Percentiles rank a stretch among this genome's conserved stretches.
These are phyloP conservation scores for Aphanomyces invadans DNA, from an alignment of 352 stramenopile genomes.

Conservation along the genomic window DNA sequence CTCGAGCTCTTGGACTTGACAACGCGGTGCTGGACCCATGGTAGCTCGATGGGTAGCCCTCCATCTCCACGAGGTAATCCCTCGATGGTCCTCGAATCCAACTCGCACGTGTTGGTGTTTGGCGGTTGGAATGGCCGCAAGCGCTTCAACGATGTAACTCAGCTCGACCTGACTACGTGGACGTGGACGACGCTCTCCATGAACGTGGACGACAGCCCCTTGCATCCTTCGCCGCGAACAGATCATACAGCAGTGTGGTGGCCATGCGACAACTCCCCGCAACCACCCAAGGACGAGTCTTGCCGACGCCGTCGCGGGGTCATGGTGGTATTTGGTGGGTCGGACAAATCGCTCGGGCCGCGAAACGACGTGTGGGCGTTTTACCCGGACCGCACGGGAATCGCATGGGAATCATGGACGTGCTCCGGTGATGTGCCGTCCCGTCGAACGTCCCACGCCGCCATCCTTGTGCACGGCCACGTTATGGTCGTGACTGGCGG, in stretches of 20 bases:
- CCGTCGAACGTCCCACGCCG: constrained; percentile 61
- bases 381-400: constrained; percentile 25
- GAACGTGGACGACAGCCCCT: background rate
- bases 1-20: constrained; percentile 89
- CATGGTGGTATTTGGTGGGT: constrained; percentile 53
- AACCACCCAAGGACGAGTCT: background rate
- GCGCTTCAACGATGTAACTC: constrained; percentile 92
- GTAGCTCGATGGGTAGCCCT: constrained; percentile 68
- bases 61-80: constrained; percentile 91
- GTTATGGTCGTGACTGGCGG: constrained; percentile 55
- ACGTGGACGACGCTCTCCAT: constrained; percentile 62
- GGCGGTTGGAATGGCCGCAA: constrained; percentile 89
- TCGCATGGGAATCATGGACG: constrained; percentile 34
- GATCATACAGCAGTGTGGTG: constrained; percentile 20
- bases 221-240: background rate
- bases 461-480: constrained; percentile 38
- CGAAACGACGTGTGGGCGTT: constrained; percentile 68
- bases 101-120: constrained; percentile 87
- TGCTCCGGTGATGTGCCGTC: constrained; percentile 39
- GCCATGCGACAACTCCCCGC: background rate
- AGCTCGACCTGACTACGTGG: constrained; percentile 83
- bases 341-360: constrained; percentile 47
- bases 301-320: background rate
- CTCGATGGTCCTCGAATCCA: constrained; percentile 81
- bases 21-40: constrained; percentile 53